Evolutionary conservation across 202 grass and related monocot species (phyloP).

Genomic region (Musa balbisiana): DNA sequence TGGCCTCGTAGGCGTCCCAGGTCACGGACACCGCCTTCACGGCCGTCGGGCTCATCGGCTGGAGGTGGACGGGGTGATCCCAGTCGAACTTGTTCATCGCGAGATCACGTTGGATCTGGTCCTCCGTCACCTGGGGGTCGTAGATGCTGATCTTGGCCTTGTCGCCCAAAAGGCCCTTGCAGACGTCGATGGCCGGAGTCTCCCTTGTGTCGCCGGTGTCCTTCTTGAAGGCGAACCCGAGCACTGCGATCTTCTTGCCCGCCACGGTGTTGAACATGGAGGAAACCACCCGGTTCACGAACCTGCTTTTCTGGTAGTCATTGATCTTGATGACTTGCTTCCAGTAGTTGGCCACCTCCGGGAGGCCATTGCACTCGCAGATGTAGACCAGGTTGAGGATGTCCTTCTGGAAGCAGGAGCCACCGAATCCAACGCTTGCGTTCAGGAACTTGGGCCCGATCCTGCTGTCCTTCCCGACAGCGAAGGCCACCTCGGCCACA

Average conservation of each 20-base stretch:
- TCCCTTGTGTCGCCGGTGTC: slow-evolving; percentile 12
- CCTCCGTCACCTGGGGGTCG: slow-evolving; percentile 12
- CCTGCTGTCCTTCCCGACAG: slow-evolving; percentile 4
- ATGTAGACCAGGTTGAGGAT: slow-evolving; percentile 18
- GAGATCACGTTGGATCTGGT: slow-evolving; percentile 15
- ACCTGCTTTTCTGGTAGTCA: slow-evolving; percentile 17
- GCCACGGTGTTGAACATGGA: slow-evolving; percentile 14
- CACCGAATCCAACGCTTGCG: slow-evolving; percentile 11
- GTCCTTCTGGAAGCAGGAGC: slow-evolving; percentile 17
- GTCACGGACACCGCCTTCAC: slow-evolving; percentile 11
- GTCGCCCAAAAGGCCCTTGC: slow-evolving; percentile 13
- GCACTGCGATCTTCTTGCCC: slow-evolving; percentile 9
- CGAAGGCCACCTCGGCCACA: slow-evolving; percentile 9
- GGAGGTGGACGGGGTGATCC: slow-evolving; percentile 17
- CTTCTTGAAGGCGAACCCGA: slow-evolving; percentile 13
- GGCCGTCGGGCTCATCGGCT: slow-evolving; percentile 14
- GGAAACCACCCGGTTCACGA: slow-evolving; percentile 7
- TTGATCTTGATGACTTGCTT: slow-evolving; percentile 21
- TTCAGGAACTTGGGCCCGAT: slow-evolving; percentile 13
- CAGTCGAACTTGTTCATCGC: slow-evolving; percentile 18
- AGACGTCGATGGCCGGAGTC: slow-evolving; percentile 14
- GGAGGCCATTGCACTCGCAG: slow-evolving; percentile 8
- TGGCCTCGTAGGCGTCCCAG: slow-evolving; percentile 17
- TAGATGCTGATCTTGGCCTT: slow-evolving; percentile 22
- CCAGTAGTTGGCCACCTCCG: slow-evolving; percentile 18